Conservation (phyloP, 2,329 filamentous ascomycete species). For the Pseudocercospora eumusae region DNA sequence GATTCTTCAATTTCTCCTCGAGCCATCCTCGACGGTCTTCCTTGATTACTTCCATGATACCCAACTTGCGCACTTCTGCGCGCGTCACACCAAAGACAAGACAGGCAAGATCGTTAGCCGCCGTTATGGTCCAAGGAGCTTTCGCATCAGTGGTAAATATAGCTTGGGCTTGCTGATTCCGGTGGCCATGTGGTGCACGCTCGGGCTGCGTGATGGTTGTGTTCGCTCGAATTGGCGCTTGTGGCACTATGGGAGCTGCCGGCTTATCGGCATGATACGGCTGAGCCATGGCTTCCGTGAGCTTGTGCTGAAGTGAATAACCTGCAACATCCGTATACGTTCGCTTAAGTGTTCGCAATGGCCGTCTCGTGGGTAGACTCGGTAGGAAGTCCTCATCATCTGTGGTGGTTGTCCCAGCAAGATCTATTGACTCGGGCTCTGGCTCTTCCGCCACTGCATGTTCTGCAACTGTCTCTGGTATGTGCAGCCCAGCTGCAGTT, state of each 20-base stretch:
- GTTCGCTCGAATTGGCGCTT: slow-evolving; percentile 38
- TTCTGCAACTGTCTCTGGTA: slow-evolving; percentile 19
- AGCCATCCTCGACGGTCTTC: slow-evolving; percentile 87
- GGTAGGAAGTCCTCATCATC: slow-evolving; percentile 31
- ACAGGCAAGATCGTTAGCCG: slow-evolving; percentile 94
- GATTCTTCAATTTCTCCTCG: slow-evolving; percentile 75
- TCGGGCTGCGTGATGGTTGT: slow-evolving; percentile 42
- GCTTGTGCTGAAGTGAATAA: slow-evolving; percentile 73
- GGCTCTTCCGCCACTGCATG: slow-evolving; percentile 11
- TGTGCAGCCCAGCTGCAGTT: slow-evolving; percentile 14
- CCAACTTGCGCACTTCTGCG: slow-evolving; percentile 89
- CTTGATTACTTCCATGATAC: slow-evolving; percentile 91
- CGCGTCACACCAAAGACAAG: slow-evolving; percentile 99
- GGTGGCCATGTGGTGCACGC: slow-evolving; percentile 71
- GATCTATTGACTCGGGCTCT: slow-evolving; percentile 18
- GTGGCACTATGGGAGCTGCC: slow-evolving; percentile 43
- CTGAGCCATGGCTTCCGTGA: slow-evolving; percentile 81
- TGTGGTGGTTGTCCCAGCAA: slow-evolving; percentile 18
- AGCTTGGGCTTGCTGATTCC: slow-evolving; percentile 90
- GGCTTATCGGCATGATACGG: slow-evolving; percentile 68
- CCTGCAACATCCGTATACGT: slow-evolving; percentile 83
- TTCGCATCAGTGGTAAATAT: slow-evolving; percentile 95
- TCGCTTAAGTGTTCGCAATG: slow-evolving; percentile 63
- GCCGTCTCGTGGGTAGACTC: slow-evolving; percentile 47
- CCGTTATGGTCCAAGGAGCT: slow-evolving; percentile 91